Evolutionary conservation across 164 flowering plant genomes (phyloP).

Genomic region (Protea cynaroides): DNA sequence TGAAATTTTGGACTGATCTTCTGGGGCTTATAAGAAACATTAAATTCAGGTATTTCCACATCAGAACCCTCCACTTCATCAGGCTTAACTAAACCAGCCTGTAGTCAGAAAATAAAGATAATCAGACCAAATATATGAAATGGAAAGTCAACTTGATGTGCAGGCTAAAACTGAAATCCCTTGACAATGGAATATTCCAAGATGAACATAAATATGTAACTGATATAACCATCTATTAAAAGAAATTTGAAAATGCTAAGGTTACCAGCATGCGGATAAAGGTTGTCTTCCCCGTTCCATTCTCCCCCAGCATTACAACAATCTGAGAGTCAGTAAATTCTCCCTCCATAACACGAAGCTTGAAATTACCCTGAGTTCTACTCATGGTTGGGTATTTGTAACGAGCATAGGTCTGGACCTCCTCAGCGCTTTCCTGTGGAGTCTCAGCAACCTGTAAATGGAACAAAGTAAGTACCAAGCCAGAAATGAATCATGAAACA

Average conservation of each 20-base stretch:
- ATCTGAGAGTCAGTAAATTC: conserved; percentile 99
- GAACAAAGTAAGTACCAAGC: not conserved
- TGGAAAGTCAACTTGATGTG: too few species aligned
- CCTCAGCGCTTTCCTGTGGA: conserved; percentile 71
- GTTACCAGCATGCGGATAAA: conserved; percentile 98
- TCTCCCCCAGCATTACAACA: conserved; percentile 96
- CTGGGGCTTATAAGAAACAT: conserved; percentile 99
- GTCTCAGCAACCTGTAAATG: conserved; percentile 62
- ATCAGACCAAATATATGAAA: too few species aligned
- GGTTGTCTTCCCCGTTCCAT: conserved; percentile 99
- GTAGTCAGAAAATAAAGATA: conserved; percentile 11
- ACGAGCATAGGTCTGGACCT: conserved; percentile 66
- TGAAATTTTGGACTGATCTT: conserved; percentile 91
- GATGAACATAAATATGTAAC: too few species aligned
- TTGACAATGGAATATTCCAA: not conserved
- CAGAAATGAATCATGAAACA: not conserved
- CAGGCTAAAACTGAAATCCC: not conserved
- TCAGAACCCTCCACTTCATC: conserved; percentile 74
- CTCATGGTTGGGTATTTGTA: conserved; percentile 72
- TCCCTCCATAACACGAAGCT: conserved; percentile 75
- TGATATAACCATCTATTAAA: not conserved
- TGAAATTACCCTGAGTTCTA: conserved; percentile 82
- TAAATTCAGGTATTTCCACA: conserved; percentile 86
- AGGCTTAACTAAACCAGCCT: conserved; percentile 97
- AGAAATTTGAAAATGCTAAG: not conserved